Percentiles rank a stretch among this genome's conserved stretches.
Evolutionary conservation across 2,329 filamentous ascomycete species (phyloP).

Genomic region (Colletotrichum australisinense): DNA sequence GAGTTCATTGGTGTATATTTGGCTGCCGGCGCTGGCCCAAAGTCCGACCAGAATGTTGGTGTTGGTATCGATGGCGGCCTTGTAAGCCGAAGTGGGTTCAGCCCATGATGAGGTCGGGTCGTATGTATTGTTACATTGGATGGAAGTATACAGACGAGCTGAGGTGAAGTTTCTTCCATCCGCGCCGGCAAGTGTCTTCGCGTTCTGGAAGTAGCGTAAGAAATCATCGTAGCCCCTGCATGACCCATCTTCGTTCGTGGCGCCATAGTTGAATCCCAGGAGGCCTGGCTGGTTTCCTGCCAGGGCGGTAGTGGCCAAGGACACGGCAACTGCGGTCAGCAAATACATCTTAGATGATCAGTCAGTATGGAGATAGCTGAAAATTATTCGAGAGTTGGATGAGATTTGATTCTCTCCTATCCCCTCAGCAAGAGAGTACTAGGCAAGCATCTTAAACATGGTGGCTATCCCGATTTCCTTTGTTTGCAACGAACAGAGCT

Average conservation of each 20-base stretch:
- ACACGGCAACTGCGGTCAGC: neutral
- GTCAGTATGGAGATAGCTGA: neutral
- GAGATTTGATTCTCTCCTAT: neutral
- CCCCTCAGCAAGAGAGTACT: no score
- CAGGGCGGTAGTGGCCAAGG: constrained; percentile 20
- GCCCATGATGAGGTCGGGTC: constrained; percentile 56
- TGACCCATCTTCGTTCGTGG: constrained; percentile 30
- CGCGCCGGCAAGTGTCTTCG: constrained; percentile 15
- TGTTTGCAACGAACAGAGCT: constrained; percentile 13
- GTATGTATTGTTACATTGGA: constrained; percentile 30
- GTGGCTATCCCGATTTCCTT: neutral
- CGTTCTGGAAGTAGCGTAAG: constrained; percentile 28
- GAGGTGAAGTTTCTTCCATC: constrained; percentile 18
- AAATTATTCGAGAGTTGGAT: neutral
- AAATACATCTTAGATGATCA: constrained; percentile 6
- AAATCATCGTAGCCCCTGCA: constrained; percentile 35
- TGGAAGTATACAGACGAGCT: constrained; percentile 33
- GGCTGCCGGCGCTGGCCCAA: constrained; percentile 51
- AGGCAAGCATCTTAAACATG: neutral
- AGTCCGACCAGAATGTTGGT: constrained; percentile 64
- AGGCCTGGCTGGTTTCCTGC: constrained; percentile 27
- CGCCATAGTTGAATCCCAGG: constrained; percentile 35
- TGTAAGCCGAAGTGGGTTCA: constrained; percentile 76
- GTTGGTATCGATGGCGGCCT: constrained; percentile 64
- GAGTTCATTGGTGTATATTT: constrained; percentile 57